Evolutionary conservation across 2,329 filamentous ascomycete species (phyloP).

Genomic region (Fusarium pseudonygamai): DNA sequence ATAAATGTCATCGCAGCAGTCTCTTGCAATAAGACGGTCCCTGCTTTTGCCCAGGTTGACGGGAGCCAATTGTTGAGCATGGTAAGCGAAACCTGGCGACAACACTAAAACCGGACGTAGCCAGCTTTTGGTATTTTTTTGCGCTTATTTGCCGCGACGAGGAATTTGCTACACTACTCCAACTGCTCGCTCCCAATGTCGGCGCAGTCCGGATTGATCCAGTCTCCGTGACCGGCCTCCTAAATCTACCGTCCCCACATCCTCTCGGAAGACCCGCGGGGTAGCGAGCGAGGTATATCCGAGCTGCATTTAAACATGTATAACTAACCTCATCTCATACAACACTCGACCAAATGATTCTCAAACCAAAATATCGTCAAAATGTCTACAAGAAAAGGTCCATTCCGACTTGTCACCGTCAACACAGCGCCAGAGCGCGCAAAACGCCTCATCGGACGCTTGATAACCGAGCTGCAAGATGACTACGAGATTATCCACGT

Average conservation of each 20-base stretch:
- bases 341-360: background rate
- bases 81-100: too few relatives aligned
- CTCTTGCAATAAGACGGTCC: too few relatives aligned
- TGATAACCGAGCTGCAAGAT: background rate
- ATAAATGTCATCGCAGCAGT: too few relatives aligned
- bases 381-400: slow-evolving; percentile 8
- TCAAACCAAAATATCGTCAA: accelerated
- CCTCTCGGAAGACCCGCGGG: background rate
- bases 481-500: slow-evolving; percentile 13
- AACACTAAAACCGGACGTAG: too few relatives aligned
- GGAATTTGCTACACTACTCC: background rate
- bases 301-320: background rate
- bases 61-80: too few relatives aligned
- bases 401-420: background rate
- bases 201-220: background rate
- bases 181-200: background rate
- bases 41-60: too few relatives aligned
- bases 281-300: background rate
- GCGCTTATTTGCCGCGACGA: background rate
- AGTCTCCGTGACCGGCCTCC: background rate
- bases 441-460: slow-evolving; percentile 7
- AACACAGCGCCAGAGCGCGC: slow-evolving; percentile 13
- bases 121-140: background rate
- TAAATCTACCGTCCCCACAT: background rate
- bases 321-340: background rate